A percentile compares a stretch with the other conserved stretches of the same genome.
These are phyloP conservation scores for Orobanche coerulescens DNA, from an alignment of 257 asterid genomes.

Conservation along the genomic window DNA sequence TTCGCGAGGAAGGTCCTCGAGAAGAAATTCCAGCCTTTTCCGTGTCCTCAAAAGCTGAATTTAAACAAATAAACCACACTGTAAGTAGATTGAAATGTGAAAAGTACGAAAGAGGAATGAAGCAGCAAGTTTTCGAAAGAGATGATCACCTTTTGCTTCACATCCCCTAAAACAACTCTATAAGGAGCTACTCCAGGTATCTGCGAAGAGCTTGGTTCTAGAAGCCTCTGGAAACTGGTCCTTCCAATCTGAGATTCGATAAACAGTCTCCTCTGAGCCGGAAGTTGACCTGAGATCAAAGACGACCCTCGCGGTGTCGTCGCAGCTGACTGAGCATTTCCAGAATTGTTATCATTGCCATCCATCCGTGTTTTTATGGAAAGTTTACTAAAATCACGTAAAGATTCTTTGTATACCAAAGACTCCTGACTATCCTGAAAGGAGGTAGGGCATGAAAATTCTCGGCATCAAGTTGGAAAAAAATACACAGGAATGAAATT, in stretches of 20 bases:
- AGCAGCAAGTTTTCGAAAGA: no score
- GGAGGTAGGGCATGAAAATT: conserved; percentile 5
- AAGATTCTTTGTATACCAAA: conserved; percentile 26
- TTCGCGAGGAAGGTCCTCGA: conserved; percentile 94
- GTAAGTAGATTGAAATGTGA: conserved; percentile 2
- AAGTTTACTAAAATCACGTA: conserved; percentile 23
- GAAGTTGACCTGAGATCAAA: conserved; percentile 46
- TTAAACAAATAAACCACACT: conserved; percentile 1
- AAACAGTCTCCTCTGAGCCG: conserved; percentile 67
- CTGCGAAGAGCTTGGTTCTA: conserved; percentile 82
- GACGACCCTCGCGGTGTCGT: conserved; percentile 48
- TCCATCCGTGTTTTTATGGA: conserved; percentile 36
- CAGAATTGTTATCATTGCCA: conserved; percentile 38
- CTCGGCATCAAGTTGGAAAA: background rate
- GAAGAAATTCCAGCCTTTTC: conserved; percentile 80
- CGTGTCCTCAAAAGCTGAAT: conserved; percentile 77
- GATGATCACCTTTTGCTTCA: conserved; percentile 66
- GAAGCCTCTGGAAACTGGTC: conserved; percentile 79
- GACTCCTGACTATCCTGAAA: conserved; percentile 50
- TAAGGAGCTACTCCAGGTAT: conserved; percentile 92
- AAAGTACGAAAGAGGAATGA: conserved; percentile 11
- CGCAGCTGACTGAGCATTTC: conserved; percentile 33
- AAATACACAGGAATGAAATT: background rate
- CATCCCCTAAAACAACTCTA: conserved; percentile 81
- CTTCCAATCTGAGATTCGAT: conserved; percentile 83